Percentiles rank a stretch among this genome's conserved stretches.
Conservation (phyloP, 352 stramenopile genomes). For the Pythium grandisporangium region DNA sequence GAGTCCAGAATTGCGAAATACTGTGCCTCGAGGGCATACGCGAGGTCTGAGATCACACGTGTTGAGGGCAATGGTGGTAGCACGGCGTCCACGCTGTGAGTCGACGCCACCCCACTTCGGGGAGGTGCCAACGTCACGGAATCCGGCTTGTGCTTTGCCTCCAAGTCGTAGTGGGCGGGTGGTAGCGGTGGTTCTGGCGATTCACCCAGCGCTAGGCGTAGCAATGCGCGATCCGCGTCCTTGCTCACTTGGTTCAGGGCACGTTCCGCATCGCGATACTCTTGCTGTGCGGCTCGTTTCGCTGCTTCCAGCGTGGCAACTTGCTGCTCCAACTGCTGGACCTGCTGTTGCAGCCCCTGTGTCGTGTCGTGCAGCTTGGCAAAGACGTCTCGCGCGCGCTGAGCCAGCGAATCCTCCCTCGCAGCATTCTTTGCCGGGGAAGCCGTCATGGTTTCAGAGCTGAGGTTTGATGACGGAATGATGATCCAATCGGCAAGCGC, state of each 20-base stretch:
- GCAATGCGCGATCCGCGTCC: constrained; percentile 23
- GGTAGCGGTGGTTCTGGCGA: neutral
- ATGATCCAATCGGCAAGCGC: too few relatives aligned
- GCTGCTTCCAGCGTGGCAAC: constrained; percentile 11
- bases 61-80: neutral
- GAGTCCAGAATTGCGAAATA: neutral
- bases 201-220: constrained; percentile 15
- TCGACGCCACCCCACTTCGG: neutral
- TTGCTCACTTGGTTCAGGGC: constrained; percentile 17
- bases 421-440: too few relatives aligned
- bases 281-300: constrained; percentile 14
- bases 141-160: too few relatives aligned
- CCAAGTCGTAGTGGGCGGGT: too few relatives aligned
- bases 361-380: constrained; percentile 15
- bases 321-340: constrained; percentile 16
- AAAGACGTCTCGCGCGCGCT: constrained; percentile 17
- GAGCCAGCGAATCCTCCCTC: constrained; percentile 17
- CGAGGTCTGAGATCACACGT: neutral
- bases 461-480: neutral
- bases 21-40: neutral
- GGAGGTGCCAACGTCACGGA: too few relatives aligned
- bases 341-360: constrained; percentile 16
- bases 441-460: too few relatives aligned
- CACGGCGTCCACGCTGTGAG: neutral
- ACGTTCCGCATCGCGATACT: constrained; percentile 16